Evolutionary conservation across 176 grass and related monocot genomes (phyloP).

Genomic region (Aegilops speltoides): DNA sequence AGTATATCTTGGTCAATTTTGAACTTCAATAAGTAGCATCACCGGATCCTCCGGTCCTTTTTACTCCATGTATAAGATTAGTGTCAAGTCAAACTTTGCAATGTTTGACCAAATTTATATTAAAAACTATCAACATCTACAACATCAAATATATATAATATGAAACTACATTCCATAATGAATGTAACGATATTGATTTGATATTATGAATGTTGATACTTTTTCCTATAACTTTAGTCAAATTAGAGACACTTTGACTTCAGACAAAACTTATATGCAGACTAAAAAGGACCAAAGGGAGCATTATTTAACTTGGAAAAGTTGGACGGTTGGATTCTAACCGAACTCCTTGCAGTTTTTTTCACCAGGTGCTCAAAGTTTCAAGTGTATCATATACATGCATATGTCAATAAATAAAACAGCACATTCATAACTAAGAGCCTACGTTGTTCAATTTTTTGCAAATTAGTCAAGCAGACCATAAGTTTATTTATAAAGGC

Average conservation of each 20-base stretch:
- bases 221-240: too few relatives aligned
- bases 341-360: not conserved
- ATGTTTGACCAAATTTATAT: too few relatives aligned
- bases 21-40: not conserved
- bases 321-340: not conserved
- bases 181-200: too few relatives aligned
- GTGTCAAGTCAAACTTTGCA: too few relatives aligned
- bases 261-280: too few relatives aligned
- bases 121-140: too few relatives aligned
- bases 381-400: not conserved
- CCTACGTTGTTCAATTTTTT: not conserved
- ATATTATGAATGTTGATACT: too few relatives aligned
- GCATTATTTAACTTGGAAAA: constrained; percentile 13
- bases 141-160: too few relatives aligned
- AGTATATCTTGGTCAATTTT: not conserved
- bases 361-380: not conserved
- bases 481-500: constrained; percentile 5
- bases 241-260: too few relatives aligned
- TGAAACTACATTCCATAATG: too few relatives aligned
- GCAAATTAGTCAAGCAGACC: not conserved
- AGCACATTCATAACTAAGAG: not conserved
- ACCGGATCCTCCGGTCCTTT: not conserved
- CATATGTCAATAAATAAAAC: not conserved
- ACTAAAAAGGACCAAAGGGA: too few relatives aligned
- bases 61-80: too few relatives aligned